Conservation (phyloP, 257 asterid genomes). For the Nicotiana undulata region DNA sequence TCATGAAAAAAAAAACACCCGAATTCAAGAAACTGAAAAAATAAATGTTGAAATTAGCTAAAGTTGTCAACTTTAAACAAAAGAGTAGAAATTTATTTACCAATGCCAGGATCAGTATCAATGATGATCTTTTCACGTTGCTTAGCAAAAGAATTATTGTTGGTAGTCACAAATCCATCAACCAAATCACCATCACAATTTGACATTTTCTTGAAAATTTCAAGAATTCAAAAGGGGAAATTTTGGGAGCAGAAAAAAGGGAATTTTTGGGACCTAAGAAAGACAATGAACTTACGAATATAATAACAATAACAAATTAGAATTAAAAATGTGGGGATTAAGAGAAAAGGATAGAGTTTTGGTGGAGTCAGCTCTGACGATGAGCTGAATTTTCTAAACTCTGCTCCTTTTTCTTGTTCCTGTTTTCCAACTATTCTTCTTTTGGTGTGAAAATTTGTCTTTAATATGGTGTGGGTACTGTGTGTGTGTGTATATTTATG, state of each 20-base stretch:
- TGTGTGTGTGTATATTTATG: background rate
- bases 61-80: background rate
- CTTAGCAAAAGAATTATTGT: background rate
- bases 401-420: background rate
- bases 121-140: slow-evolving; percentile 22
- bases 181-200: background rate
- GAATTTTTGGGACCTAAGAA: background rate
- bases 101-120: slow-evolving; percentile 47
- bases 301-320: background rate
- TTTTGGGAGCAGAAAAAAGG: background rate
- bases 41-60: background rate
- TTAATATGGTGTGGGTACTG: background rate
- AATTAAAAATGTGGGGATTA: background rate
- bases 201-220: background rate
- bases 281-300: background rate
- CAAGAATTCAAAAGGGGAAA: background rate
- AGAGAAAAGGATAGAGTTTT: background rate
- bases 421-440: background rate
- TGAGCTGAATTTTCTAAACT: slow-evolving; percentile 4
- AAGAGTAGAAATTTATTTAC: slow-evolving; percentile 3
- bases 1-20: background rate
- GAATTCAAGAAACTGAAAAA: background rate
- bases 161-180: background rate
- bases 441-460: background rate
- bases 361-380: background rate